Evolutionary conservation across 1,139 yeast species (phyloP).

Genomic region (Taphrina communis): DNA sequence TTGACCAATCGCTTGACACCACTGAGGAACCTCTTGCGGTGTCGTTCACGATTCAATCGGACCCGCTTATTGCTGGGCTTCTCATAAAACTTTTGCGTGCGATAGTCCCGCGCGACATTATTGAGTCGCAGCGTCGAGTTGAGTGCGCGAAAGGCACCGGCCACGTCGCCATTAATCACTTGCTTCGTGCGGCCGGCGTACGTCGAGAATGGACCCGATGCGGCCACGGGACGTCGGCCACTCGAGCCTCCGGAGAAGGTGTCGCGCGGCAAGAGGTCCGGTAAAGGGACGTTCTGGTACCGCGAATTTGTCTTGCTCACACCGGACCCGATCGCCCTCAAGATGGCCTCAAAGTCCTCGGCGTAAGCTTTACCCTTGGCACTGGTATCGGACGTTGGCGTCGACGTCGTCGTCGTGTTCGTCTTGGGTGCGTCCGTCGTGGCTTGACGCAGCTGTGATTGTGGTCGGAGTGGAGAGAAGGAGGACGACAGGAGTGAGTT

Average conservation of each 20-base stretch:
- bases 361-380: no score
- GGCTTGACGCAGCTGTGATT: constrained; percentile 2
- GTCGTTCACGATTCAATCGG: constrained; percentile 41
- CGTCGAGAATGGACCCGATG: constrained; percentile 27
- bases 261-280: constrained; percentile 1
- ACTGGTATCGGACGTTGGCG: no score
- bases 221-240: background rate
- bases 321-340: background rate
- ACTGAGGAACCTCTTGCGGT: constrained; percentile 39
- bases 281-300: constrained; percentile 4
- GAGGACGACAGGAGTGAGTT: background rate
- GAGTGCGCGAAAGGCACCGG: constrained; percentile 26
- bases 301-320: background rate
- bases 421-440: background rate
- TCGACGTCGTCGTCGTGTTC: background rate
- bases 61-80: constrained; percentile 42
- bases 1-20: constrained; percentile 41
- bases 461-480: background rate
- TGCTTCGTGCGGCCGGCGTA: constrained; percentile 37
- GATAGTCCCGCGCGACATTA: constrained; percentile 38
- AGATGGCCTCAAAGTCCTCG: background rate
- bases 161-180: constrained; percentile 29
- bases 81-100: constrained; percentile 40
- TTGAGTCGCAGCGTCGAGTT: constrained; percentile 22
- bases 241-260: background rate